Evolutionary conservation across 148 eudicot species (phyloP).

Genomic region (Spergularia marina): DNA sequence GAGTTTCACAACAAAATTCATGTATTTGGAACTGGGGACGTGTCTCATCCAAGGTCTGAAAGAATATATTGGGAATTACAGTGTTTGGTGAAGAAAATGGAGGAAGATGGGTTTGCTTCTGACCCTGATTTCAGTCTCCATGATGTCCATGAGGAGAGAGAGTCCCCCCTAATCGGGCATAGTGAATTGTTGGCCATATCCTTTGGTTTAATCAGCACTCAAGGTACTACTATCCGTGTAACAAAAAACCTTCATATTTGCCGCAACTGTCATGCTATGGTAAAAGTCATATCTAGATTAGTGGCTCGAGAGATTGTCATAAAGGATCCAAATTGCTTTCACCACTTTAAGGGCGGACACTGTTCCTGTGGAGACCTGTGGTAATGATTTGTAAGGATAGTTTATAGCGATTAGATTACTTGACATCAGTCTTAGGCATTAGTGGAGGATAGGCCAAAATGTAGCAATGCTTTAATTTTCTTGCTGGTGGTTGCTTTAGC

Average conservation of each 20-base stretch:
- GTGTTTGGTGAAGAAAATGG: constrained; percentile 39
- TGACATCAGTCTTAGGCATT: constrained; percentile 3
- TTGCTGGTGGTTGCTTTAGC: neutral
- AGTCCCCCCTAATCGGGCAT: constrained; percentile 45
- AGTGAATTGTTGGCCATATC: constrained; percentile 67
- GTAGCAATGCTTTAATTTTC: neutral
- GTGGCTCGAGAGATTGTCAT: constrained; percentile 46
- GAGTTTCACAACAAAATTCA: constrained; percentile 65
- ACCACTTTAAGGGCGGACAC: constrained; percentile 60
- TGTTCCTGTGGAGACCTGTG: constrained; percentile 61
- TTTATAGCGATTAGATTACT: neutral
- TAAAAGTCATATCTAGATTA: constrained; percentile 40
- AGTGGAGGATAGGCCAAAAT: neutral
- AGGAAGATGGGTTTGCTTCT: constrained; percentile 30
- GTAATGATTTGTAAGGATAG: constrained; percentile 9
- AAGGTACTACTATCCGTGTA: constrained; percentile 40
- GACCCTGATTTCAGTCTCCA: constrained; percentile 49
- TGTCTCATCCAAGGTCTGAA: constrained; percentile 63
- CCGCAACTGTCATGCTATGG: constrained; percentile 46
- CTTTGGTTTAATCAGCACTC: constrained; percentile 55
- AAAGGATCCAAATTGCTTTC: constrained; percentile 60
- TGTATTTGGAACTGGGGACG: constrained; percentile 67
- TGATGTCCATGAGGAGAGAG: constrained; percentile 61
- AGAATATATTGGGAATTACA: constrained; percentile 46
- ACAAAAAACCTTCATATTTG: constrained; percentile 63